Conservation (phyloP, 2,329 filamentous ascomycete species). For the Microdochium bolleyi region DNA sequence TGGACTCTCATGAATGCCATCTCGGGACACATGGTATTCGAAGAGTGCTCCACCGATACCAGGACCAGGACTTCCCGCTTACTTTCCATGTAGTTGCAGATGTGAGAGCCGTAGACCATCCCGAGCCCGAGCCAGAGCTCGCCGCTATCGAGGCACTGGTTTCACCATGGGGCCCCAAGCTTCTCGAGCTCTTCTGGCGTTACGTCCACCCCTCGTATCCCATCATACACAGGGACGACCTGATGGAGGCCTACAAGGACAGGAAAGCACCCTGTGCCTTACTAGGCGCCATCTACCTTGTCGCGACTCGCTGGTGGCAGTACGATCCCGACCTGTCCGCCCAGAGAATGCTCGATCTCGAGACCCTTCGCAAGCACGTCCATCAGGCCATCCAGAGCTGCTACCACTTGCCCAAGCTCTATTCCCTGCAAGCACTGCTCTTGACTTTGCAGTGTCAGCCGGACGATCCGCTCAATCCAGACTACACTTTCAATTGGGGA, state of each 20-base stretch:
- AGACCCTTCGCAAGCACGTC: conserved; percentile 21
- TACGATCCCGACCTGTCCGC: conserved; percentile 37
- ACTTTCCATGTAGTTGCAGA: conserved; percentile 24
- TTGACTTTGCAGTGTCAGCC: conserved; percentile 28
- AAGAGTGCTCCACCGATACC: conserved; percentile 10
- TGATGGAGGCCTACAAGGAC: conserved; percentile 42
- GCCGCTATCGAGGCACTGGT: conserved; percentile 48
- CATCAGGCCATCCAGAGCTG: conserved; percentile 21
- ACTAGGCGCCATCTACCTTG: conserved; percentile 46
- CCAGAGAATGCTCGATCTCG: conserved; percentile 24
- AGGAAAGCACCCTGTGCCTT: conserved; percentile 43
- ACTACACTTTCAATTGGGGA: conserved; percentile 16
- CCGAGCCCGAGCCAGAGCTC: not conserved
- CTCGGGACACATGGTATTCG: conserved; percentile 6
- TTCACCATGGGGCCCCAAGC: conserved; percentile 46
- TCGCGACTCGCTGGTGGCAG: conserved; percentile 46
- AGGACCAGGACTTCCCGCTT: conserved; percentile 20
- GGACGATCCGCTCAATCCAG: conserved; percentile 14
- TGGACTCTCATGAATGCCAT: conserved; percentile 3
- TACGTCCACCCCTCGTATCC: conserved; percentile 41
- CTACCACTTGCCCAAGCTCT: conserved; percentile 29
- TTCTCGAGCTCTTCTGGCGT: conserved; percentile 57
- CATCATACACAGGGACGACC: conserved; percentile 43
- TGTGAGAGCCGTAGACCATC: conserved; percentile 16
- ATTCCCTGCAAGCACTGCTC: conserved; percentile 33